Conservation (phyloP, 495 filamentous ascomycete species). For the Penicillium subrubescens region DNA sequence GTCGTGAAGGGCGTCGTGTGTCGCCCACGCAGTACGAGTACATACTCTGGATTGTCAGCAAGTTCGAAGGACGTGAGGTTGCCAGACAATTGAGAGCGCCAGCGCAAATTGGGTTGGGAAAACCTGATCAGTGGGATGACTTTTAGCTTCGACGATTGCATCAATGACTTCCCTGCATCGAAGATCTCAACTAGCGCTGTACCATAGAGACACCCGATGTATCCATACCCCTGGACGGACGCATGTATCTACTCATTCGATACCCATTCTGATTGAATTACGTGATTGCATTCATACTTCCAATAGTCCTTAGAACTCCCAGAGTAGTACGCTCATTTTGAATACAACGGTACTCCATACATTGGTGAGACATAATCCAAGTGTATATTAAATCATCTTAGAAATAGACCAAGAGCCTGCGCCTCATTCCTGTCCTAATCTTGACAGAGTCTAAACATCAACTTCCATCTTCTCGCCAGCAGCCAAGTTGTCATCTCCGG, state of each 20-base stretch:
- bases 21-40: conserved; percentile 34
- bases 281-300: background rate
- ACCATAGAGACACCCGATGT: background rate
- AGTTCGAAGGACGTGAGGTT: conserved; percentile 40
- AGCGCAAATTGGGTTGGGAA: conserved; percentile 12
- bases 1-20: conserved; percentile 33
- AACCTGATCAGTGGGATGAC: background rate
- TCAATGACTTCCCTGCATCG: background rate
- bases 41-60: conserved; percentile 38
- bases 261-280: background rate
- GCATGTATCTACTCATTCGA: background rate
- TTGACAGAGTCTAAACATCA: conserved; percentile 58
- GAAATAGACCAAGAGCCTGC: conserved; percentile 18
- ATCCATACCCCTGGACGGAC: background rate
- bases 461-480: conserved; percentile 93
- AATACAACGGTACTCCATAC: conserved; percentile 10
- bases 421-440: background rate
- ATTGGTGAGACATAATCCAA: conserved; percentile 8
- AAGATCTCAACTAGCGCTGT: background rate
- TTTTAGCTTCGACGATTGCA: background rate
- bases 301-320: background rate
- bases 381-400: conserved; percentile 26
- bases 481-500: conserved; percentile 55
- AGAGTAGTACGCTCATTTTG: background rate
- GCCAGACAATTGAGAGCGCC: conserved; percentile 24